Conservation (phyloP, 2,329 filamentous ascomycete genomes). For the Scytalidium lignicola region DNA sequence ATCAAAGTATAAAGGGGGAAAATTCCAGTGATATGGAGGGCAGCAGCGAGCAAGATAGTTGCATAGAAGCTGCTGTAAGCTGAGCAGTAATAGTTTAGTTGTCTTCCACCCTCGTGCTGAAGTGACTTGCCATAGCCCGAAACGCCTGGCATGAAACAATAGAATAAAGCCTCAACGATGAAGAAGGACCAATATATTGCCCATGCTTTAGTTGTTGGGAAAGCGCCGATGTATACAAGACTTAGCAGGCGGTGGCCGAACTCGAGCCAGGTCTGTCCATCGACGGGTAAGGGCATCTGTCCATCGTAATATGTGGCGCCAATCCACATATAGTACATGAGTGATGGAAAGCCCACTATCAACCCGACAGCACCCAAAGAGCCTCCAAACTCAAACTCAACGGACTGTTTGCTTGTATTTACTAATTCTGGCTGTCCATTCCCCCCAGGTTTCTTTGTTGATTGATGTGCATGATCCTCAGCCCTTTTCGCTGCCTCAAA, state of each 20-base stretch:
- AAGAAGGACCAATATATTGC: constrained; percentile 89
- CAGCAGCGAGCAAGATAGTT: constrained; percentile 65
- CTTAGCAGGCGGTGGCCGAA: constrained; percentile 46
- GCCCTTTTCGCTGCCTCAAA: no score
- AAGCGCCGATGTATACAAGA: constrained; percentile 78
- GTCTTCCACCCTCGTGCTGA: constrained; percentile 71
- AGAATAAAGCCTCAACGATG: constrained; percentile 73
- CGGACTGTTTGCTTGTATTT: no score
- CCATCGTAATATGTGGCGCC: constrained; percentile 86
- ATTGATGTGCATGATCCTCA: no score
- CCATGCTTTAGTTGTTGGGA: constrained; percentile 76
- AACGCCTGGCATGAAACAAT: constrained; percentile 79
- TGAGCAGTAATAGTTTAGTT: constrained; percentile 89
- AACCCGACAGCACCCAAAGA: constrained; percentile 67
- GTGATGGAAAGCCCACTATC: constrained; percentile 83
- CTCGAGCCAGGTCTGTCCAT: constrained; percentile 54
- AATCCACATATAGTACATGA: constrained; percentile 99
- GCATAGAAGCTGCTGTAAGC: constrained; percentile 79
- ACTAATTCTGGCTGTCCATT: no score
- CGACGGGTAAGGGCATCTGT: constrained; percentile 64
- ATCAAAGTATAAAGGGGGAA: constrained; percentile 87
- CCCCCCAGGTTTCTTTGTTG: no score
- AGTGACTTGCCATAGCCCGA: constrained; percentile 82
- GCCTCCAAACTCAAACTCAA: constrained; percentile 72
- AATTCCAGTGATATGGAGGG: constrained; percentile 70